A percentile compares a stretch with the other conserved stretches of the same genome.
Evolutionary conservation across 2,329 filamentous ascomycete genomes (phyloP).

Genomic region (Alternaria ethzedia): DNA sequence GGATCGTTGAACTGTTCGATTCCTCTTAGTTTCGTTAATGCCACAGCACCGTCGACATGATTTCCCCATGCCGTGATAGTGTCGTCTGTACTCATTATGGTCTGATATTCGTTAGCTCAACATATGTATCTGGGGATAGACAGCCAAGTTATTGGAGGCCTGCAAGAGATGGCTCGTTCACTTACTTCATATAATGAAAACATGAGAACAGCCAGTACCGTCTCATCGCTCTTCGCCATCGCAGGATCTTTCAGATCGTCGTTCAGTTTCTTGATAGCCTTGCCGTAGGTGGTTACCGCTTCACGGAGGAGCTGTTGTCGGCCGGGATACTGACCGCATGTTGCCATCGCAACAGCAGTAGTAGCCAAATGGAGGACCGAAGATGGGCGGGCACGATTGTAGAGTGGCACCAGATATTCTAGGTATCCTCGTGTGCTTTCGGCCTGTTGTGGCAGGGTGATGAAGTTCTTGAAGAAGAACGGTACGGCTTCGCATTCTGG

Average conservation of each 20-base stretch:
- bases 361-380: constrained; percentile 51
- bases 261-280: constrained; percentile 47
- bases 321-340: constrained; percentile 48
- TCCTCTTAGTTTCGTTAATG: constrained; percentile 48
- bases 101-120: constrained; percentile 34
- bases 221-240: constrained; percentile 47
- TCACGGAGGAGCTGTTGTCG: constrained; percentile 41
- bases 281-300: constrained; percentile 46
- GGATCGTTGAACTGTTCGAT: constrained; percentile 48
- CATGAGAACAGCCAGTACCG: constrained; percentile 48
- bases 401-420: constrained; percentile 48
- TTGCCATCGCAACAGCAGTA: constrained; percentile 47
- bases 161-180: constrained; percentile 23
- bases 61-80: constrained; percentile 48
- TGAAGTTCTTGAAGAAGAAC: constrained; percentile 53
- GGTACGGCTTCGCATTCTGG: constrained; percentile 48
- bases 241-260: constrained; percentile 45
- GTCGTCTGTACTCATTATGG: constrained; percentile 47
- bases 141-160: constrained; percentile 22
- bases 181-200: constrained; percentile 53
- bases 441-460: constrained; percentile 45
- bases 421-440: constrained; percentile 49
- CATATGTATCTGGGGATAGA: neutral
- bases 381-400: constrained; percentile 40
- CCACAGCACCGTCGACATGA: constrained; percentile 51